phyloP scores from a whole-genome alignment of 768 basidiomycete species.

The Solioccasus polychromus region DNA sequence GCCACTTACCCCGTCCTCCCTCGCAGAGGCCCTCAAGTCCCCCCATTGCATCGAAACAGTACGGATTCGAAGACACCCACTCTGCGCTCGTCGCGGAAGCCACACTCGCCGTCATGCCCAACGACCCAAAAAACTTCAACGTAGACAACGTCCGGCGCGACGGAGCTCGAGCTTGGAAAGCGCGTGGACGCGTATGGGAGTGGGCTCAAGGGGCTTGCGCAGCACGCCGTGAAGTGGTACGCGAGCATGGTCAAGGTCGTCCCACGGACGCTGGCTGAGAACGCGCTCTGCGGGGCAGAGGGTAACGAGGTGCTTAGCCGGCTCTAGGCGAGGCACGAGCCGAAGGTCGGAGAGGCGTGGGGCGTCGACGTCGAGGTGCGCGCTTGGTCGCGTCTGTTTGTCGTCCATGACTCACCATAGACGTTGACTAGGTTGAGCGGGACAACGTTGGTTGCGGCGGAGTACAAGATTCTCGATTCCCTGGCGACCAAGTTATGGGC shows the following conservation, averaged over 20 bases:
- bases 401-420: neutral
- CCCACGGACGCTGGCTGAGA: slow-evolving; percentile 91
- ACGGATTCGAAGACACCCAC: slow-evolving; percentile 85
- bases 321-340: slow-evolving; percentile 88
- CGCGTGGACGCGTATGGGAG: slow-evolving; percentile 84
- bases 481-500: slow-evolving; percentile 90
- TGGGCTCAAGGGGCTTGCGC: slow-evolving; percentile 84
- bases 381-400: neutral
- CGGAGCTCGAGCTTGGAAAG: slow-evolving; percentile 88
- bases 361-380: slow-evolving; percentile 88
- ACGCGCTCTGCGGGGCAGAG: slow-evolving; percentile 86
- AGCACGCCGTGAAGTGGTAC: slow-evolving; percentile 91
- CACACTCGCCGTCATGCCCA: slow-evolving; percentile 87
- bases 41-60: slow-evolving; percentile 95
- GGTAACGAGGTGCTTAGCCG: slow-evolving; percentile 89
- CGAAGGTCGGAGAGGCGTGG: slow-evolving; percentile 68
- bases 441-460: slow-evolving; percentile 69
- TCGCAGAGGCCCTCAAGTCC: slow-evolving; percentile 80
- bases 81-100: slow-evolving; percentile 89
- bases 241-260: slow-evolving; percentile 89
- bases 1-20: slow-evolving; percentile 66
- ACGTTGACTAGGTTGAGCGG: slow-evolving; percentile 57
- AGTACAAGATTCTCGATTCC: slow-evolving; percentile 78
- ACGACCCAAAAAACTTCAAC: slow-evolving; percentile 88
- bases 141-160: slow-evolving; percentile 96